These are phyloP conservation scores for Samsoniella hepiali DNA, from an alignment of 2,329 filamentous ascomycete species.

Conservation along the genomic window DNA sequence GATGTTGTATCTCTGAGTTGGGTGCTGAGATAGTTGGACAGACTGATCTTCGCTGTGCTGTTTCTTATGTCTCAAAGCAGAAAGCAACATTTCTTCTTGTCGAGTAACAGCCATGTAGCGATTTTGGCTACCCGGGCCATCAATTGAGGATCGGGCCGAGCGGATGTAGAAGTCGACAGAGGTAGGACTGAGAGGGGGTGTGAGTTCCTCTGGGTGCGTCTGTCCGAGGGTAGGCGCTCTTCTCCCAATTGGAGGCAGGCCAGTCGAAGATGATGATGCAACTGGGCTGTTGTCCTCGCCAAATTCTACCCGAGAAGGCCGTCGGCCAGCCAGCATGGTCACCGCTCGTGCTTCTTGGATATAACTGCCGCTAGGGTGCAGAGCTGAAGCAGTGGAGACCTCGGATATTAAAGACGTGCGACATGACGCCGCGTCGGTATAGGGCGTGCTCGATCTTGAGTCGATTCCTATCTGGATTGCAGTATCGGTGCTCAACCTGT, in stretches of 20 bases:
- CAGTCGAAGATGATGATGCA: slow-evolving; percentile 11
- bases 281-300: slow-evolving; percentile 25
- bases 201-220: slow-evolving; percentile 39
- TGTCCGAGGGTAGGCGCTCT: slow-evolving; percentile 19
- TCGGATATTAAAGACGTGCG: slow-evolving; percentile 12
- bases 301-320: slow-evolving; percentile 24
- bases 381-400: neutral
- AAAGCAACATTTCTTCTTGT: slow-evolving; percentile 57
- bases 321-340: slow-evolving; percentile 34
- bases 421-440: slow-evolving; percentile 7
- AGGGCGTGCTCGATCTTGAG: slow-evolving; percentile 27
- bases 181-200: slow-evolving; percentile 50
- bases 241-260: slow-evolving; percentile 24
- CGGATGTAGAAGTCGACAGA: slow-evolving; percentile 49
- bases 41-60: slow-evolving; percentile 51
- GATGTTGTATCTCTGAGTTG: slow-evolving; percentile 17
- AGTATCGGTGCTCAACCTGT: neutral
- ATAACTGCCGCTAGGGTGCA: slow-evolving; percentile 22
- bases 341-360: slow-evolving; percentile 41
- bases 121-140: slow-evolving; percentile 30
- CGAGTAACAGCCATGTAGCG: slow-evolving; percentile 56
- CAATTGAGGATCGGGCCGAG: slow-evolving; percentile 37
- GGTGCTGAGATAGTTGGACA: slow-evolving; percentile 42
- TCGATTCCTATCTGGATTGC: slow-evolving; percentile 15
- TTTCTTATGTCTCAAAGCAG: slow-evolving; percentile 55